phyloP scores from a whole-genome alignment of 2,329 filamentous ascomycete species.

The Aspergillus latus region DNA sequence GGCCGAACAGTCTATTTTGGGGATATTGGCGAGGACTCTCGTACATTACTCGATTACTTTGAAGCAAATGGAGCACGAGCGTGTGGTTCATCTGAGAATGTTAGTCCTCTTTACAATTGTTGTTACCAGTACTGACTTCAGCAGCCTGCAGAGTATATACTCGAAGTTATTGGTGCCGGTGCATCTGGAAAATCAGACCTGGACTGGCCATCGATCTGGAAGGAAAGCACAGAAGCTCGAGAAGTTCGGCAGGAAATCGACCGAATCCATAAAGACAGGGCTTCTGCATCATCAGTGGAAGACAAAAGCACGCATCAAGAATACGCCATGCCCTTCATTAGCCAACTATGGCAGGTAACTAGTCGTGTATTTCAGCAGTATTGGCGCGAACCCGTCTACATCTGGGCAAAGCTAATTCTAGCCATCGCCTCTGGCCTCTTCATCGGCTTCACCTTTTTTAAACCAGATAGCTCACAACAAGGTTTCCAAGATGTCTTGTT shows the following conservation, averaged over 20 bases:
- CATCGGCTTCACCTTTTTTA: constrained; percentile 79
- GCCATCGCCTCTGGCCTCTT: constrained; percentile 65
- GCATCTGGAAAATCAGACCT: constrained; percentile 65
- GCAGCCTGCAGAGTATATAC: constrained; percentile 69
- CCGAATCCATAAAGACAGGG: constrained; percentile 53
- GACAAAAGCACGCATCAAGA: constrained; percentile 61
- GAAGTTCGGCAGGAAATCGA: constrained; percentile 60
- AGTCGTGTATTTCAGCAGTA: constrained; percentile 81
- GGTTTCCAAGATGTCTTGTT: constrained; percentile 87
- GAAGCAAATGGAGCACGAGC: constrained; percentile 58
- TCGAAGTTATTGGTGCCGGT: constrained; percentile 57
- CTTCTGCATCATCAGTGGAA: constrained; percentile 33
- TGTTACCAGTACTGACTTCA: constrained; percentile 15
- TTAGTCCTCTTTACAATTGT: constrained; percentile 16
- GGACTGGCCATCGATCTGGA: constrained; percentile 66
- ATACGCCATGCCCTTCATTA: constrained; percentile 71
- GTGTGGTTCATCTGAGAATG: constrained; percentile 62
- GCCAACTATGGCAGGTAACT: constrained; percentile 67
- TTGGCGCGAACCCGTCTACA: constrained; percentile 83
- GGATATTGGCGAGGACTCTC: constrained; percentile 60
- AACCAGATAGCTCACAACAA: constrained; percentile 68
- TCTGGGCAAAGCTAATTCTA: constrained; percentile 77
- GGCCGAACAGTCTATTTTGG: constrained; percentile 68
- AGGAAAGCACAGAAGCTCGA: constrained; percentile 55
- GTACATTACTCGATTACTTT: constrained; percentile 61